Percentiles rank a stretch among this genome's conserved stretches.
phyloP scores from a whole-genome alignment of 2,329 filamentous ascomycete genomes.

The Colletotrichum viniferum region DNA sequence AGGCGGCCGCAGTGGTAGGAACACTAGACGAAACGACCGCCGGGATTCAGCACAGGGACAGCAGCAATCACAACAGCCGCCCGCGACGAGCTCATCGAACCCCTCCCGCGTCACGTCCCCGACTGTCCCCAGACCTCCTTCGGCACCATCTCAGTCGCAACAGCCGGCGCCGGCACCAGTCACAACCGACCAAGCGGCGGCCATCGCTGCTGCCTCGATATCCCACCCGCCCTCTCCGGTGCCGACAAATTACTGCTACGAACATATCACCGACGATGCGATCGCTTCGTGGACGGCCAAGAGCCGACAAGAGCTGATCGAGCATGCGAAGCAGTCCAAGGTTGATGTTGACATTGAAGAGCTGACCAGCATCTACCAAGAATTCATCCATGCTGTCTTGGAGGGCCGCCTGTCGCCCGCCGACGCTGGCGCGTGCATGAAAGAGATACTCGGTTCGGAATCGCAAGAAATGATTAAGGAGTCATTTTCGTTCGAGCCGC shows the following conservation, averaged over 20 bases:
- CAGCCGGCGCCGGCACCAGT: slow-evolving; percentile 29
- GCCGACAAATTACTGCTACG: slow-evolving; percentile 68
- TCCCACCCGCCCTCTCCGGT: slow-evolving; percentile 34
- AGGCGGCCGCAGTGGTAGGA: slow-evolving; percentile 48
- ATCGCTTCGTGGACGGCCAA: slow-evolving; percentile 73
- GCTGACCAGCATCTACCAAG: slow-evolving; percentile 79
- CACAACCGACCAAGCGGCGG: slow-evolving; percentile 24
- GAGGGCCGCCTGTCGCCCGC: slow-evolving; percentile 69
- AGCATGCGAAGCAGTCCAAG: slow-evolving; percentile 67
- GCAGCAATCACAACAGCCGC: slow-evolving; percentile 4
- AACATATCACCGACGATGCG: slow-evolving; percentile 74
- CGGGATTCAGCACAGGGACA: slow-evolving; percentile 54
- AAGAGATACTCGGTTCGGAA: slow-evolving; percentile 71
- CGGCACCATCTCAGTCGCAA: slow-evolving; percentile 30
- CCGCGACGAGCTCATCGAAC: slow-evolving; percentile 6
- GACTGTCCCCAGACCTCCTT: slow-evolving; percentile 3
- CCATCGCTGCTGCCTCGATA: slow-evolving; percentile 19
- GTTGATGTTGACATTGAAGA: slow-evolving; percentile 71
- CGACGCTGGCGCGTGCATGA: slow-evolving; percentile 75
- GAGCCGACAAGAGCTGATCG: slow-evolving; percentile 66
- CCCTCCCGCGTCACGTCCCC: slow-evolving; percentile 12
- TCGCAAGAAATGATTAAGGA: slow-evolving; percentile 54
- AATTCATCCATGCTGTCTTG: slow-evolving; percentile 78
- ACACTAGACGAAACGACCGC: slow-evolving; percentile 52
- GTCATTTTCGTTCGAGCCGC: slow-evolving; percentile 61